phyloP scores from a whole-genome alignment of 2,329 filamentous ascomycete species.

The Aureobasidium subglaciale region DNA sequence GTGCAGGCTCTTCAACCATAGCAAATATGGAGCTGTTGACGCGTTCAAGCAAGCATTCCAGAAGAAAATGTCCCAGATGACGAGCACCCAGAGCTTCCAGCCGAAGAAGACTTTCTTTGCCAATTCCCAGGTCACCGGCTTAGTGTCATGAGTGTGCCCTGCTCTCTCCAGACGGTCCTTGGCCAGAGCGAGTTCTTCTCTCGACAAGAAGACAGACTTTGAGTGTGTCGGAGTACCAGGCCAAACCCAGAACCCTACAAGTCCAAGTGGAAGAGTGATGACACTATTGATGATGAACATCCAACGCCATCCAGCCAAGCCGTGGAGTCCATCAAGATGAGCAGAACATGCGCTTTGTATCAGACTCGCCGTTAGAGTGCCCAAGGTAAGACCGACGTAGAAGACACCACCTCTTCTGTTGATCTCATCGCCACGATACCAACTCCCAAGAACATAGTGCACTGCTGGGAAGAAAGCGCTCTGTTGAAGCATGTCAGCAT shows the following conservation, averaged over 20 bases:
- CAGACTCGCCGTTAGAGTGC: constrained; percentile 46
- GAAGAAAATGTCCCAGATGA: constrained; percentile 48
- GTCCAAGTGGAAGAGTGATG: constrained; percentile 46
- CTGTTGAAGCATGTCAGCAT: neutral
- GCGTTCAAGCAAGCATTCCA: constrained; percentile 47
- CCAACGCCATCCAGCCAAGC: constrained; percentile 47
- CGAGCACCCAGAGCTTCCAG: constrained; percentile 45
- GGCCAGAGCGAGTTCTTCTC: constrained; percentile 42
- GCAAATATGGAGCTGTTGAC: constrained; percentile 44
- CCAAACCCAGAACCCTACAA: constrained; percentile 49
- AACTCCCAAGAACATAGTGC: too few species aligned
- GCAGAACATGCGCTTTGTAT: constrained; percentile 26
- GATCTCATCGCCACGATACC: constrained; percentile 18
- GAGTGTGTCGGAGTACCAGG: constrained; percentile 37
- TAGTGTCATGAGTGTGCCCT: constrained; percentile 29
- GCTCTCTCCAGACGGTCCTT: constrained; percentile 39
- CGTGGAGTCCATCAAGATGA: constrained; percentile 38
- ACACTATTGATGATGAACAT: constrained; percentile 52
- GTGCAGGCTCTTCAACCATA: constrained; percentile 52
- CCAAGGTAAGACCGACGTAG: constrained; percentile 46
- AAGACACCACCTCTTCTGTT: constrained; percentile 44
- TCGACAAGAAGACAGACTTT: constrained; percentile 41
- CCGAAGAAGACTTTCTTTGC: constrained; percentile 32
- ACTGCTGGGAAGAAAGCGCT: constrained; percentile 18
- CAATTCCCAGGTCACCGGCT: constrained; percentile 11